Conservation (phyloP, 768 basidiomycete species). For the Amanita thiersii region DNA sequence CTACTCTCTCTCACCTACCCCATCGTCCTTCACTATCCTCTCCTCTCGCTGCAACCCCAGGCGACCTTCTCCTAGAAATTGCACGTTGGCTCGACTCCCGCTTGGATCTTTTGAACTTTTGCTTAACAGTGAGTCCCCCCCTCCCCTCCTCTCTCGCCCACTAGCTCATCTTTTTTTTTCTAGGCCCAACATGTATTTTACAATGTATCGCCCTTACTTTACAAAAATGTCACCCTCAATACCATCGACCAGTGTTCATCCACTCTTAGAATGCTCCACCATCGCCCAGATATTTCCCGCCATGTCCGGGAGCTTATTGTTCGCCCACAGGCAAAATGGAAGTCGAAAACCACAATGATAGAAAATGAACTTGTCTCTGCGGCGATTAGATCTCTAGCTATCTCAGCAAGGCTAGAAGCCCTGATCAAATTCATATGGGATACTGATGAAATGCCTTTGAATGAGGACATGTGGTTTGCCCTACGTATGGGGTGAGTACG, state of each 20-base stretch:
- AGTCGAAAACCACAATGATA: constrained; percentile 15
- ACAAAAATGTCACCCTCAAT: constrained; percentile 46
- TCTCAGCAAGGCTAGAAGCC: constrained; percentile 46
- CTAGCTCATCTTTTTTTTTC: background rate
- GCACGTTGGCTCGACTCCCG: constrained; percentile 43
- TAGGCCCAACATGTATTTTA: constrained; percentile 51
- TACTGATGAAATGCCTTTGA: constrained; percentile 54
- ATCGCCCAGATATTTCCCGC: constrained; percentile 48
- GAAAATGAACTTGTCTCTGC: constrained; percentile 36
- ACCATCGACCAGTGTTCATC: constrained; percentile 49
- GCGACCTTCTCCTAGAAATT: constrained; percentile 63
- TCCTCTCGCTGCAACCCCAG: constrained; percentile 26
- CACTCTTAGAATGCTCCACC: constrained; percentile 59
- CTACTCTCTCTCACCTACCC: background rate
- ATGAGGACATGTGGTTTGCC: constrained; percentile 76
- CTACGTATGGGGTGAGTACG: constrained; percentile 51
- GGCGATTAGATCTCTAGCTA: constrained; percentile 42
- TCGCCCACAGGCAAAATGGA: constrained; percentile 25
- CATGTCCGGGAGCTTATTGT: constrained; percentile 58
- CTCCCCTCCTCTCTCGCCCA: background rate
- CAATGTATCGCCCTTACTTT: constrained; percentile 49
- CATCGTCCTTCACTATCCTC: background rate
- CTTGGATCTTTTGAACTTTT: constrained; percentile 50
- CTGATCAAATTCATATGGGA: constrained; percentile 66
- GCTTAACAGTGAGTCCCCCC: constrained; percentile 45